These are phyloP conservation scores for Camelina hispida DNA, from an alignment of 345 rosid genomes.

Conservation along the genomic window DNA sequence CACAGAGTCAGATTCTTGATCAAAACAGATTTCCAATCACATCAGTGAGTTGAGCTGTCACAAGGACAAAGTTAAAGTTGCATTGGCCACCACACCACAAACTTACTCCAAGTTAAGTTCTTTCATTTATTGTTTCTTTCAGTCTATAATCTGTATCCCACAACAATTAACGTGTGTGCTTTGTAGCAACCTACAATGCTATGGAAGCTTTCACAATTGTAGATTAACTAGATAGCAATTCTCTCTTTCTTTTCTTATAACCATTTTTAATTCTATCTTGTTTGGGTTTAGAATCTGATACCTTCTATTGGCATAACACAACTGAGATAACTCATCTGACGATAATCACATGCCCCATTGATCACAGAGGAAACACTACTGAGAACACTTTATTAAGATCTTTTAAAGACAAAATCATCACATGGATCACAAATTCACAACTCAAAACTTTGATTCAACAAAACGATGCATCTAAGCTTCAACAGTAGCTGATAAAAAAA, in stretches of 20 bases:
- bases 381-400: not conserved
- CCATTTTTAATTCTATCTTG: not conserved
- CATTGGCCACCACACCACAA: not conserved
- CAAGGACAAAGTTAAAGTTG: not conserved
- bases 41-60: slow-evolving; percentile 22
- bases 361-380: not conserved
- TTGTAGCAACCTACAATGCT: not conserved
- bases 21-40: slow-evolving; percentile 9
- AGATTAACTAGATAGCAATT: not conserved
- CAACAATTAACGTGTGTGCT: not conserved
- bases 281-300: not conserved
- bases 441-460: not conserved
- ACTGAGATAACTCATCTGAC: not conserved
- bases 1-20: not conserved
- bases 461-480: not conserved
- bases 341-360: not conserved
- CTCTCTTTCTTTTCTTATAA: not conserved
- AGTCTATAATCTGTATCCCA: not conserved
- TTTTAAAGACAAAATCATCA: not conserved
- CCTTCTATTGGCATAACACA: not conserved
- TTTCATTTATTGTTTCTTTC: slow-evolving; percentile 3
- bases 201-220: not conserved
- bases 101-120: not conserved
- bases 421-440: not conserved
- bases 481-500: not conserved